These are phyloP conservation scores for Schizopora paradoxa DNA, from an alignment of 1,284 basidiomycete genomes.

Conservation along the genomic window DNA sequence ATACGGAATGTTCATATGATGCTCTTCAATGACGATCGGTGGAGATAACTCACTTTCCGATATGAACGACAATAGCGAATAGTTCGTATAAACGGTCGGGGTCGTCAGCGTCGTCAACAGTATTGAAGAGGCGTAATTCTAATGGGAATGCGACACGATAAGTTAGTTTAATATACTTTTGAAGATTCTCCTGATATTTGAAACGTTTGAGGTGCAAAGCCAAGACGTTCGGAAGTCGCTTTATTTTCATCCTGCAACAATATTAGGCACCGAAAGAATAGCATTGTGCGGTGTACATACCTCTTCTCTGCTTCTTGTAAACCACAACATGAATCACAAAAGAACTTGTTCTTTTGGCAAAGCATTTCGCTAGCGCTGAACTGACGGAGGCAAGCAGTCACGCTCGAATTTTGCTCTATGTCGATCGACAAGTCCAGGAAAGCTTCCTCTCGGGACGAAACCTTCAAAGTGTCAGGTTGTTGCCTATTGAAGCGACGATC, in stretches of 20 bases:
- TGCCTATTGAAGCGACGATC: constrained; percentile 13
- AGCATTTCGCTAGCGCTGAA: constrained; percentile 99
- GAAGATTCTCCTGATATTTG: constrained; percentile 90
- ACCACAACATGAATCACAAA: constrained; percentile 95
- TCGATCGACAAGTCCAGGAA: constrained; percentile 98
- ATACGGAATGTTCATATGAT: constrained; percentile 10
- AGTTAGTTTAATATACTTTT: constrained; percentile 88
- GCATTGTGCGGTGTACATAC: constrained; percentile 40
- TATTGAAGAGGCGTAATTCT: constrained; percentile 93
- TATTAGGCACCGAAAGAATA: constrained; percentile 15
- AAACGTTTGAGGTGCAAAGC: constrained; percentile 96
- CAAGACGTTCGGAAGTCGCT: constrained; percentile 89
- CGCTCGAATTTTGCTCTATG: constrained; percentile 94
- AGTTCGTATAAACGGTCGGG: constrained; percentile 89
- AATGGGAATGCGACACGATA: constrained; percentile 97
- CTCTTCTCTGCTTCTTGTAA: constrained; percentile 97
- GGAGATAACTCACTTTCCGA: constrained; percentile 84
- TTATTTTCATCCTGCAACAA: constrained; percentile 87
- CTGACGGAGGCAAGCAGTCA: constrained; percentile 91
- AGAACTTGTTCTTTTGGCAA: constrained; percentile 97
- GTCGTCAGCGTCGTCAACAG: constrained; percentile 88
- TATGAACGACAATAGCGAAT: constrained; percentile 95
- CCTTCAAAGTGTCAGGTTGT: constrained; percentile 36
- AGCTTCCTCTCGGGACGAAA: constrained; percentile 93
- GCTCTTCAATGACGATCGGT: constrained; percentile 5